Conservation (phyloP, 1,284 basidiomycete species). For the Sanghuangporus sanghuang region DNA sequence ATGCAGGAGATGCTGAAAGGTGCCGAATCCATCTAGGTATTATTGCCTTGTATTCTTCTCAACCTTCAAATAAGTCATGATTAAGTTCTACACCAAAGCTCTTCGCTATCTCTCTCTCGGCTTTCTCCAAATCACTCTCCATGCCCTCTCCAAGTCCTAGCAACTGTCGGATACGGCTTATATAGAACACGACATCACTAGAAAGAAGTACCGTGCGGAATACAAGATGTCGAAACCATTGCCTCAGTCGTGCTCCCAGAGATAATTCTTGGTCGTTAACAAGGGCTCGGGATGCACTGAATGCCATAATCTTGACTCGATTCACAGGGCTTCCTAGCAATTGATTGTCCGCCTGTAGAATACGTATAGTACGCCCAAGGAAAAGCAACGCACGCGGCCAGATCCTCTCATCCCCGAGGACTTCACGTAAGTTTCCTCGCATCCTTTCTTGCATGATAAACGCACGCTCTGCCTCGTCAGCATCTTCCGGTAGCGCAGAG, state of each 20-base stretch:
- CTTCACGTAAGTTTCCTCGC: constrained; percentile 44
- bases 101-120: constrained; percentile 21
- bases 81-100: constrained; percentile 25
- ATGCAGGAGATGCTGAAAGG: background rate
- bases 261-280: constrained; percentile 28
- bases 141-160: constrained; percentile 24
- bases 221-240: constrained; percentile 45
- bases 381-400: constrained; percentile 80
- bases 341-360: constrained; percentile 60
- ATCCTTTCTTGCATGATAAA: constrained; percentile 65
- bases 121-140: constrained; percentile 22
- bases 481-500: constrained; percentile 28
- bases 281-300: constrained; percentile 60
- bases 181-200: constrained; percentile 55
- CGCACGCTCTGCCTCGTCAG: constrained; percentile 43
- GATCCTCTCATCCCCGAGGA: constrained; percentile 50
- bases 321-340: constrained; percentile 79
- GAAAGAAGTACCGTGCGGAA: constrained; percentile 53
- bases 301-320: constrained; percentile 79
- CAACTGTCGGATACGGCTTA: constrained; percentile 38
- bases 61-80: constrained; percentile 28
- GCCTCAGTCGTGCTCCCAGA: constrained; percentile 35
- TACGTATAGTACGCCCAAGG: constrained; percentile 75
- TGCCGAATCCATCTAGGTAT: background rate
- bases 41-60: background rate